phyloP scores from a whole-genome alignment of 768 basidiomycete genomes.

The Agaricus blazei region DNA sequence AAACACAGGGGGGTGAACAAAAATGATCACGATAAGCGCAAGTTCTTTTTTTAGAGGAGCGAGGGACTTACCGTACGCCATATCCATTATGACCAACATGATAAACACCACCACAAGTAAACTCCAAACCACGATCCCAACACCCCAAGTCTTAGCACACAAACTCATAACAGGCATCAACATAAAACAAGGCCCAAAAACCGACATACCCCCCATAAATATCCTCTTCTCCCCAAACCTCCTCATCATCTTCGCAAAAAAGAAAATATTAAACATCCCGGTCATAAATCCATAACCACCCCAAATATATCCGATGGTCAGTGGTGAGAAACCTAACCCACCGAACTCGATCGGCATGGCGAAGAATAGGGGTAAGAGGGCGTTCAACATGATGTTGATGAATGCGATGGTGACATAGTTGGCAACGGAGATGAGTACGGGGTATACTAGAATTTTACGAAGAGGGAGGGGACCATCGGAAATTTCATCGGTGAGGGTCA shows the following conservation, averaged over 20 bases:
- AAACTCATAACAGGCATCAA: constrained; percentile 44
- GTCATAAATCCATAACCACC: constrained; percentile 34
- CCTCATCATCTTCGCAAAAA: constrained; percentile 35
- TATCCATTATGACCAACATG: constrained; percentile 35
- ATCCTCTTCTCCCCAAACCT: constrained; percentile 37
- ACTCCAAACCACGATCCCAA: constrained; percentile 31
- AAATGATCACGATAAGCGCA: neutral
- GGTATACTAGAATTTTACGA: constrained; percentile 38
- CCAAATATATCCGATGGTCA: constrained; percentile 56
- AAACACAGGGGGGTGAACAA: too few species aligned
- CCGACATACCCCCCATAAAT: constrained; percentile 32
- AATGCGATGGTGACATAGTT: constrained; percentile 68
- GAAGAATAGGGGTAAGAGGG: constrained; percentile 64
- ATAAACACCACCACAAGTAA: constrained; percentile 25
- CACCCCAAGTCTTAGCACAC: constrained; percentile 30
- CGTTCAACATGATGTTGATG: constrained; percentile 46
- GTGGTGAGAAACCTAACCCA: constrained; percentile 58
- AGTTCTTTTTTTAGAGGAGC: too few species aligned
- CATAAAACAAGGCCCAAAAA: constrained; percentile 32
- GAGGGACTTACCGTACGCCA: constrained; percentile 35
- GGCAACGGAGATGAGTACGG: constrained; percentile 58
- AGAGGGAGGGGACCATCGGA: constrained; percentile 34
- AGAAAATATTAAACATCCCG: constrained; percentile 37
- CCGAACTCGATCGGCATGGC: constrained; percentile 64
- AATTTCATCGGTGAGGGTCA: constrained; percentile 11